Base-by-base conservation (phyloP, 257 asterid genomes). In the Gentiana straminea region DNA sequence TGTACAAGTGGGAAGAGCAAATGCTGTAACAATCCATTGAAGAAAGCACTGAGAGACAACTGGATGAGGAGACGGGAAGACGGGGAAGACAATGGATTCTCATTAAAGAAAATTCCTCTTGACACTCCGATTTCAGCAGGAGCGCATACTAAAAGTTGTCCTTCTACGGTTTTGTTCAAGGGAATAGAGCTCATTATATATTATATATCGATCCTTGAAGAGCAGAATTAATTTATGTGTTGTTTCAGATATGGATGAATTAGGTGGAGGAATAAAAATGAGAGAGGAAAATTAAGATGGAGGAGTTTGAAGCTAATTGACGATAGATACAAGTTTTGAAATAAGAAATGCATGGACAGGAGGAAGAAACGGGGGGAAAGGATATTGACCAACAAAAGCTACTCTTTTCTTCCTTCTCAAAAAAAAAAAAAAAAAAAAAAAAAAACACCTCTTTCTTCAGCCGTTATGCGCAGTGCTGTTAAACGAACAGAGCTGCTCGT, bases 1-100 rank as follows among this genome's bases (percentile, higher is more conserved):
- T 55, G 63, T 5, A 62, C 69, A 38, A 64, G 36, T 13, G 69
- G 69, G 35, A 10, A 35, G 51, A 64, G 57, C 15, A 64, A 51
- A 50, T 2, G 8, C 1, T 38, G 39, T 51, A 61, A 51, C 43
- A 13, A 10, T 4, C 57, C 65, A 33, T 41, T 35, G 51, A 47
- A 15, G 34, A 38, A 39, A 24, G 35, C 15, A 51, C 51, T 13
- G 3, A 61, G 24, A 51, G 34, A 38, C 13, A 61, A 58, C 37
- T 61, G 65, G 5, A 43, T 2, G 39, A 61, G 49, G n/a, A 61
- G 58, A 50, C 51, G 13, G 1, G 58, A 6, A 34, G 41, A 15
- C 15, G 65, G 10, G 24, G 10, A 6, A 7, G n/a, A 1, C 2
- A 61, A 51, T 2, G 65, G 65, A 35, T 39, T 39, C 6, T 33